Conservation (phyloP, 2,329 filamentous ascomycete species). For the Coniella vitis region DNA sequence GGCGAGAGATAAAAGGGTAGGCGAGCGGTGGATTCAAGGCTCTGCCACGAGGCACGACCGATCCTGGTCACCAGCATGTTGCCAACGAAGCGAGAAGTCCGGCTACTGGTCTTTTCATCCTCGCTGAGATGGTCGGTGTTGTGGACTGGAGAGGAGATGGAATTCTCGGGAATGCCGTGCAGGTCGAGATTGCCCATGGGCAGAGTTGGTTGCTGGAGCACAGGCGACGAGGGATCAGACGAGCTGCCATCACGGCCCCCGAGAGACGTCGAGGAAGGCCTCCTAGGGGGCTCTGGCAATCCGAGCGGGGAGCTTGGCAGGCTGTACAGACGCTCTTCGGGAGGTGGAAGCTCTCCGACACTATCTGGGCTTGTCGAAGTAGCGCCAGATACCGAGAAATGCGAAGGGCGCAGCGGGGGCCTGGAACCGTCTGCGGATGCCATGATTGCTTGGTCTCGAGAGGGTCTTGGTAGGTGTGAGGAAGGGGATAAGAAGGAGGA, state of each 20-base stretch:
- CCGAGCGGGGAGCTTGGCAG: conserved; percentile 2
- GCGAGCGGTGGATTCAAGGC: conserved; percentile 16
- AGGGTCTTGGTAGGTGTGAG: too few relatives aligned
- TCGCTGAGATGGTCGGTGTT: conserved; percentile 12
- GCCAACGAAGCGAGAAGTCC: conserved; percentile 17
- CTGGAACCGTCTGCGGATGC: neutral
- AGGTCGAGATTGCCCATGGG: conserved; percentile 13
- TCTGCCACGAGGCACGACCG: conserved; percentile 17
- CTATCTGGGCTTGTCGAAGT: neutral
- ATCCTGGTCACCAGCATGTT: conserved; percentile 19
- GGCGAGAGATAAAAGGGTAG: conserved; percentile 19
- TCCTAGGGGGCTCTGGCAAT: neutral
- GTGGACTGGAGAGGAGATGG: conserved; percentile 9
- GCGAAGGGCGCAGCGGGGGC: conserved; percentile 1
- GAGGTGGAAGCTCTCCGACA: neutral
- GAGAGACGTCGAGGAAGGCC: conserved; percentile 3
- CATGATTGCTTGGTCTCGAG: too few relatives aligned
- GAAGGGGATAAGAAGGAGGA: neutral
- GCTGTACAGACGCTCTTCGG: conserved; percentile 5
- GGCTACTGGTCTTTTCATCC: conserved; percentile 16
- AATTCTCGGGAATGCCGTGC: conserved; percentile 4
- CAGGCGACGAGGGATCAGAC: conserved; percentile 1
- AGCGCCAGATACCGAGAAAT: neutral
- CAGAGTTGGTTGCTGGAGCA: conserved; percentile 2
- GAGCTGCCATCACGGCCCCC: neutral